Percentiles rank a stretch among this genome's conserved stretches.
phyloP scores from a whole-genome alignment of 2,329 filamentous ascomycete species.

The Aspergillus cejpii region DNA sequence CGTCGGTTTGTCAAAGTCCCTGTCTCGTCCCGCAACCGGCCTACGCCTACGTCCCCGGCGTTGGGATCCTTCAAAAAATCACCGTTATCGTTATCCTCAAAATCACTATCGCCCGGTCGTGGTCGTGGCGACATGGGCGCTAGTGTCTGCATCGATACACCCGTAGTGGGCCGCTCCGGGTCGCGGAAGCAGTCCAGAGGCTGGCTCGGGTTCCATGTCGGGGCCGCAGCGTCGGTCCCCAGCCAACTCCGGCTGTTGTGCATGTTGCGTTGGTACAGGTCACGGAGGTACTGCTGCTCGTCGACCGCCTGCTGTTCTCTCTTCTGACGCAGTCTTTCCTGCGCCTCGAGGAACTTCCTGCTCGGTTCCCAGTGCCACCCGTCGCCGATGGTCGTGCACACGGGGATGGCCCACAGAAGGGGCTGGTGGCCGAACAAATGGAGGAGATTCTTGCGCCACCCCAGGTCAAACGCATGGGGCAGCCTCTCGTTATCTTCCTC shows the following conservation, averaged over 20 bases:
- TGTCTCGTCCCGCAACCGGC: background rate
- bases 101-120: slow-evolving; percentile 31
- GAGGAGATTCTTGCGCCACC: slow-evolving; percentile 67
- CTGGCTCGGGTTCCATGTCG: slow-evolving; percentile 18
- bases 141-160: slow-evolving; percentile 41
- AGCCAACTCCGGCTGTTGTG: slow-evolving; percentile 27
- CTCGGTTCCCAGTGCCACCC: slow-evolving; percentile 93
- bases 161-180: slow-evolving; percentile 33
- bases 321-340: slow-evolving; percentile 27
- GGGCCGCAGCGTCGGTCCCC: slow-evolving; percentile 14
- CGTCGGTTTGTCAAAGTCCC: slow-evolving; percentile 5
- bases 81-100: slow-evolving; percentile 28
- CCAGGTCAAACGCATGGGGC: slow-evolving; percentile 89
- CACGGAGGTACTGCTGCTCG: slow-evolving; percentile 30
- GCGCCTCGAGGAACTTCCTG: slow-evolving; percentile 65
- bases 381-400: slow-evolving; percentile 81
- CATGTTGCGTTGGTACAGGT: slow-evolving; percentile 32
- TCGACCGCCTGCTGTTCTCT: slow-evolving; percentile 27
- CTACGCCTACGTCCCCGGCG: background rate
- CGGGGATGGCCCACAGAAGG: slow-evolving; percentile 68
- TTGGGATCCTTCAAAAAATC: too few relatives aligned
- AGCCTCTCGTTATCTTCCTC: slow-evolving; percentile 82
- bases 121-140: slow-evolving; percentile 35
- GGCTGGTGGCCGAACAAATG: slow-evolving; percentile 75
- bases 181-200: slow-evolving; percentile 14